Conservation (phyloP, 2,329 filamentous ascomycete species). For the Cylindrodendrum hubeiense region DNA sequence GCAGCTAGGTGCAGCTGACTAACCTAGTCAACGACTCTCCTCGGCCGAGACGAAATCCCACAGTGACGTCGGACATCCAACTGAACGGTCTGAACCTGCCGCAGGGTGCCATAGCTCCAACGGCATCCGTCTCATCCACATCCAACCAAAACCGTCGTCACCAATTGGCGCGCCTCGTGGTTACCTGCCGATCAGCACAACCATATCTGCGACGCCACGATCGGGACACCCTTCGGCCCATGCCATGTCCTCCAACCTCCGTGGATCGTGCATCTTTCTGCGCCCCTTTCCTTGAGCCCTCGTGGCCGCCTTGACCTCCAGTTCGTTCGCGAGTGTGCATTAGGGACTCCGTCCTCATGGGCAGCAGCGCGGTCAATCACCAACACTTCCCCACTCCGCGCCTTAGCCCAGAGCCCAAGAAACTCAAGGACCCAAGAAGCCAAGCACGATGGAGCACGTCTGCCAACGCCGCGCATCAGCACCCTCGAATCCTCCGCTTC, state of each 20-base stretch:
- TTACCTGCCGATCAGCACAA: conserved; percentile 18
- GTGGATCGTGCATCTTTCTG: not conserved
- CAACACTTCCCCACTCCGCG: conserved; percentile 25
- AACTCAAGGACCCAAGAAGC: not conserved
- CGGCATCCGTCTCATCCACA: not conserved
- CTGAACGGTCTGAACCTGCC: not conserved
- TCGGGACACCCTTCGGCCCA: conserved; percentile 16
- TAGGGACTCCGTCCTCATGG: conserved; percentile 5
- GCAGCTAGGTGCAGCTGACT: not conserved
- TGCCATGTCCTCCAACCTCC: not conserved
- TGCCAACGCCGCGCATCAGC: not conserved
- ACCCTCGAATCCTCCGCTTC: conserved; percentile 1
- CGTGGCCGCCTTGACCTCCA: conserved; percentile 26
- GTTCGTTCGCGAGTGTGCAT: conserved; percentile 21
- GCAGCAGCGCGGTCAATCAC: conserved; percentile 12
- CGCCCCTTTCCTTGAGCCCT: conserved; percentile 14
- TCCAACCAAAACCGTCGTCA: conserved; percentile 4
- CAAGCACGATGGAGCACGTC: not conserved
- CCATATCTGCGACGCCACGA: conserved; percentile 30
- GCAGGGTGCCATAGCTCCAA: not conserved
- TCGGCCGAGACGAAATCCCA: not conserved
- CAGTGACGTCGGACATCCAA: not conserved
- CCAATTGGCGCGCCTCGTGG: not conserved
- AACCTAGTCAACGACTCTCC: not conserved
- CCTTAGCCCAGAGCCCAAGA: conserved; percentile 3